Evolutionary conservation across 192 early-diverging fungal genomes (phyloP).

Genomic region (Coemansia sp.): DNA sequence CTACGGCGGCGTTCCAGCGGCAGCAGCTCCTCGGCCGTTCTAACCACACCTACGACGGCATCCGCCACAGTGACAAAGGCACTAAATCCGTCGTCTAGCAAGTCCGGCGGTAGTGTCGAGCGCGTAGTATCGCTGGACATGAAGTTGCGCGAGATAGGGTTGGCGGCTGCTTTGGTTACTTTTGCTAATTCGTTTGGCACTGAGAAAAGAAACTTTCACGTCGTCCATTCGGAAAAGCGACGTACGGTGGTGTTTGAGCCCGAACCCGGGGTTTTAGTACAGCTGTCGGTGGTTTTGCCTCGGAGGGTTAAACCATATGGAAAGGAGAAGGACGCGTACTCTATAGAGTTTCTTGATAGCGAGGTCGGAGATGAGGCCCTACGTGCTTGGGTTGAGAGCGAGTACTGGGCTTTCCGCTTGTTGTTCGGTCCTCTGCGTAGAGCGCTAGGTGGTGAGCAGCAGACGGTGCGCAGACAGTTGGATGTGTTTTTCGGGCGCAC

Average conservation of each 20-base stretch:
- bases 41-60: neutral
- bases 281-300: constrained; percentile 40
- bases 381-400: constrained; percentile 26
- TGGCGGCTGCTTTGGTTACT: constrained; percentile 69
- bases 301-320: constrained; percentile 24
- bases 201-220: constrained; percentile 11
- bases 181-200: constrained; percentile 54
- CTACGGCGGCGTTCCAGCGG: constrained; percentile 35
- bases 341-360: constrained; percentile 43
- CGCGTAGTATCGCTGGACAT: constrained; percentile 68
- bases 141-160: constrained; percentile 71
- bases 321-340: constrained; percentile 39
- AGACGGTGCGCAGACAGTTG: constrained; percentile 29
- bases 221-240: constrained; percentile 47
- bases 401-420: constrained; percentile 32
- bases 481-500: constrained; percentile 42
- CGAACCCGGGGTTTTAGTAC: constrained; percentile 31
- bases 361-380: constrained; percentile 32
- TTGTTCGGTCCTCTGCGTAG: constrained; percentile 28
- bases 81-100: neutral
- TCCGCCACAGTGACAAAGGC: neutral
- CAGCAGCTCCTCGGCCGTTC: constrained; percentile 5
- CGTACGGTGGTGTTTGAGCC: constrained; percentile 37
- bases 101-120: constrained; percentile 13
- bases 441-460: neutral